A percentile compares a stretch with the other conserved stretches of the same genome.
Conservation (phyloP, 371 early-diverging fungal species). For the Synchytrium microbalum region DNA sequence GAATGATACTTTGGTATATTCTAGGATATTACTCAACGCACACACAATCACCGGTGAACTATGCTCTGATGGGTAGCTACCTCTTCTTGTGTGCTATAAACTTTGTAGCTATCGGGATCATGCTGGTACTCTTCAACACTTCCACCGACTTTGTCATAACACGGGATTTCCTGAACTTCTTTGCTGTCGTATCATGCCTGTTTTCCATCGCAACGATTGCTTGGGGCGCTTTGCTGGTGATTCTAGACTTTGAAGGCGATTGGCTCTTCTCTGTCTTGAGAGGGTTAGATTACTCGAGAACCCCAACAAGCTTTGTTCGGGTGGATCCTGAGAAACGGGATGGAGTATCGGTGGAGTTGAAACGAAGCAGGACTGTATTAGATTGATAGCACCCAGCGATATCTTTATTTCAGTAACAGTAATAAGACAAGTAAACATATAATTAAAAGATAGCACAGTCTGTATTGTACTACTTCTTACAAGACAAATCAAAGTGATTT, state of each 20-base stretch:
- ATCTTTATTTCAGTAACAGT: too few relatives aligned
- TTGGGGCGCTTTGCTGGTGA: not conserved
- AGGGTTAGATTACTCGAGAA: not conserved
- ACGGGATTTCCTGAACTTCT: not conserved
- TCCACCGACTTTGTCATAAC: not conserved
- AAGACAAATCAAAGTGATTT: too few relatives aligned
- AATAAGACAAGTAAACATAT: too few relatives aligned
- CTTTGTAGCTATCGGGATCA: not conserved
- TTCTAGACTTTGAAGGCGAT: not conserved
- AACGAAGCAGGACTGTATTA: not conserved
- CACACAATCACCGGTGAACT: not conserved
- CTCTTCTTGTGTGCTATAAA: not conserved
- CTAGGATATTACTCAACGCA: not conserved
- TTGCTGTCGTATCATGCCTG: not conserved
- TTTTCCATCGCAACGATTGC: not conserved
- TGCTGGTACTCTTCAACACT: not conserved
- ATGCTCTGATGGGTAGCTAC: not conserved
- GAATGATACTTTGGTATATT: not conserved
- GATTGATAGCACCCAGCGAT: too few relatives aligned
- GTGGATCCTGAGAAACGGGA: not conserved
- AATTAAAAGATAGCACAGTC: too few relatives aligned
- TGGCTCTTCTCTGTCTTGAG: not conserved
- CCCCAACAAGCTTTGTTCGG: not conserved
- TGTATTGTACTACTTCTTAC: too few relatives aligned
- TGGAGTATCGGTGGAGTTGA: not conserved